Evolutionary conservation across 2,329 filamentous ascomycete species (phyloP), one percentile per base, ranked within the genome.

Genomic region (Arthroderma uncinatum): DNA sequence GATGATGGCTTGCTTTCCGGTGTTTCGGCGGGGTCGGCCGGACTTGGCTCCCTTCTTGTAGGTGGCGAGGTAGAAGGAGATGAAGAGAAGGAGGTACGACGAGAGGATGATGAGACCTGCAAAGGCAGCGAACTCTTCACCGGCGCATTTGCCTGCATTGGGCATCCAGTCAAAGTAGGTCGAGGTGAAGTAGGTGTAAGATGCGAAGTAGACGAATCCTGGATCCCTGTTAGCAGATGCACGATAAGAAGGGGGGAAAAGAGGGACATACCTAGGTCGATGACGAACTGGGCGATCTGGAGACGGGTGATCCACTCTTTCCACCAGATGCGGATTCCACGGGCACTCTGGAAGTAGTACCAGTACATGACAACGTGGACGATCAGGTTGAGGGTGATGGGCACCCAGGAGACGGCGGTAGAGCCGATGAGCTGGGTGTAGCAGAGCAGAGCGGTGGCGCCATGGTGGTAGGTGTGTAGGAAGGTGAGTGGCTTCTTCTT

Each of bases 401-500:
- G 84, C 54, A 93, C 87, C 89, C 89, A 95, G 57, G 89, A 94
- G 57, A 95, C 89, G 50, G 89, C 81, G 37, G 90, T 95, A 65
- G 84, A 82, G 64, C 89, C 89, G 66, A 93, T 84, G 64, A 95
- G 83, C 78, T 95, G 89, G 55, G 88, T 93, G 79, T 92, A 95
- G 85, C 89, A 95, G 67, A 95, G 86, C 62, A 94, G 83, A 64
- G 89, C 89, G 57, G 89, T 95, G 52, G 89, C 89, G 69, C 90
- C 90, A 73, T 95, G 89, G 79, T 95, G 90, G 77, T 95, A 95
- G 77, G 88, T 93, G 81, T 95, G 90, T 64, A 95, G 86, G 83
- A 95, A 95, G 69, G 90, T 95, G 69, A 95, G 76, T 56, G 89
- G 90, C 83, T 95, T 95, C 84, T 95, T 95, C 84, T 95, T 95